A percentile compares a stretch with the other conserved stretches of the same genome.
phyloP scores from a whole-genome alignment of 768 basidiomycete genomes.

The Hortiboletus campestris region DNA sequence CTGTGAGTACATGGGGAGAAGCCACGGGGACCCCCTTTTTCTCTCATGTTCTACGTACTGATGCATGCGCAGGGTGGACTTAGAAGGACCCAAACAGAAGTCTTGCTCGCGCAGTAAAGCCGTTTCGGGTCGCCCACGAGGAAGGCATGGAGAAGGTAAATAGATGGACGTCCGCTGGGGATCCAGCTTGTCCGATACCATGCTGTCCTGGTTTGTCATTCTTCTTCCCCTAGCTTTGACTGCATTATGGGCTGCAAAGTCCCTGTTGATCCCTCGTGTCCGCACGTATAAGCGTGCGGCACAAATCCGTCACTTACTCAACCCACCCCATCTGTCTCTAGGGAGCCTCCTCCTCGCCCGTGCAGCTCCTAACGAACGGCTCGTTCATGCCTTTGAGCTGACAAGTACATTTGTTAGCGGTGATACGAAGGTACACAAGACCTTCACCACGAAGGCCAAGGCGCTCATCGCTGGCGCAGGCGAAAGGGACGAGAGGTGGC shows the following conservation, averaged over 20 bases:
- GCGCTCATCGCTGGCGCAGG: constrained; percentile 13
- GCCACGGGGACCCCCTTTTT: neutral
- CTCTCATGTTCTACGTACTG: neutral
- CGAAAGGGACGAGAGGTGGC: constrained; percentile 14
- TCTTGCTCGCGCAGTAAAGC: neutral
- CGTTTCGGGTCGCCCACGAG: neutral
- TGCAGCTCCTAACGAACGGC: constrained; percentile 22
- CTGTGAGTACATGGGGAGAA: constrained; percentile 1
- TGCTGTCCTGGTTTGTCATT: neutral
- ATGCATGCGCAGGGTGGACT: too few relatives aligned
- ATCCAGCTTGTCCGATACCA: neutral
- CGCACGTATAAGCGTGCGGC: constrained; percentile 9
- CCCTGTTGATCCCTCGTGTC: neutral
- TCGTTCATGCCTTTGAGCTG: constrained; percentile 27
- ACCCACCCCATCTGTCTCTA: constrained; percentile 14
- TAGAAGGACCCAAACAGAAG: neutral
- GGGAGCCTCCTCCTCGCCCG: constrained; percentile 16
- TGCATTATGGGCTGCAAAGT: neutral
- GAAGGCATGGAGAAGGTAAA: constrained; percentile 3
- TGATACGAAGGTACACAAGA: constrained; percentile 30
- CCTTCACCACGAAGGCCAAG: constrained; percentile 24
- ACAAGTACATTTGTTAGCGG: constrained; percentile 54
- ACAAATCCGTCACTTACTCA: constrained; percentile 12
- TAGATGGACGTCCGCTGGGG: neutral
- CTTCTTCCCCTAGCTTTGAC: neutral